Conservation (phyloP, 345 rosid species). For the Eucalyptus sp. region DNA sequence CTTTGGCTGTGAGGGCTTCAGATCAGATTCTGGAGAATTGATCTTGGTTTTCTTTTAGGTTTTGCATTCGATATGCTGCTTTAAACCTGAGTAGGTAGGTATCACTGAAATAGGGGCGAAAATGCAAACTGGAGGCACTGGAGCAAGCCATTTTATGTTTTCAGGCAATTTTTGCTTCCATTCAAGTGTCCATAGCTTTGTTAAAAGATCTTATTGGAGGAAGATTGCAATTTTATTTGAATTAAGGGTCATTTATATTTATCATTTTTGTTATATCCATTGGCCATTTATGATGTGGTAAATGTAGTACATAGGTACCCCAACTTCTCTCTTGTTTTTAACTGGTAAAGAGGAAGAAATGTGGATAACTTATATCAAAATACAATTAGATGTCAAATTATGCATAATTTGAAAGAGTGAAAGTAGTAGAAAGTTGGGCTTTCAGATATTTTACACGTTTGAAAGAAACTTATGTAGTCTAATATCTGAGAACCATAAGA, state of each 20-base stretch:
- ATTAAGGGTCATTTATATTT: neutral
- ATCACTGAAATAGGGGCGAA: neutral
- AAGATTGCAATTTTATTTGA: neutral
- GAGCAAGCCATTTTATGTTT: neutral
- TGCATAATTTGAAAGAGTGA: neutral
- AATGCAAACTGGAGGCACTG: neutral
- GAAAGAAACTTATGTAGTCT: neutral
- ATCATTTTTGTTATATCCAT: neutral
- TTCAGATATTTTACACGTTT: neutral
- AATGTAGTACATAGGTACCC: neutral
- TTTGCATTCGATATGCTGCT: neutral
- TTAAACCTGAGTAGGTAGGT: neutral
- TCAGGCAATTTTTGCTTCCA: neutral
- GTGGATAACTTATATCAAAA: neutral
- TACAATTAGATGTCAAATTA: neutral
- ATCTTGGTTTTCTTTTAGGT: neutral
- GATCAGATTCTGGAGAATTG: neutral
- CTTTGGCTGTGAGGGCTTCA: neutral
- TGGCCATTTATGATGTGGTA: neutral
- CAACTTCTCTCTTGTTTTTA: neutral
- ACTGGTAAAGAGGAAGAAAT: neutral
- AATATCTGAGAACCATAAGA: neutral
- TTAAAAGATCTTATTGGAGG: neutral
- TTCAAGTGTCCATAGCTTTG: neutral
- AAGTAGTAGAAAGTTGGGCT: neutral